Evolutionary conservation across 306 rosid species (phyloP).

Genomic region (Prunus persica): Prunus_persica_NCBIv2 NC_034014.1:7320001-7320500

Average conservation of each 20-base stretch:
- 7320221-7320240: not conserved
- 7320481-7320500: not conserved
- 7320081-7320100: not conserved
- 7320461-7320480: not conserved
- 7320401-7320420: conserved; percentile 80
- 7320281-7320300: not conserved
- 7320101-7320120: not conserved
- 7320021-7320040: too few species aligned
- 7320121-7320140: not conserved
- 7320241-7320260: not conserved
- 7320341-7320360: conserved; percentile 70
- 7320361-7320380: conserved; percentile 77
- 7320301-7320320: not conserved
- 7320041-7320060: too few species aligned
- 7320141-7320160: not conserved
- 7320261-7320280: not conserved
- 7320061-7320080: not conserved
- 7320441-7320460: not conserved
- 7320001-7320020: too few species aligned
- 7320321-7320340: conserved; percentile 49
- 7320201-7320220: too few species aligned
- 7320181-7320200: too few species aligned
- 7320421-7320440: not conserved
- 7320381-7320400: conserved; percentile 87
- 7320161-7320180: not conserved